Percentiles rank a stretch among this genome's conserved stretches.
Evolutionary conservation across 441 rosid species (phyloP).

Genomic region (Euphorbia schlechtendalii): DNA sequence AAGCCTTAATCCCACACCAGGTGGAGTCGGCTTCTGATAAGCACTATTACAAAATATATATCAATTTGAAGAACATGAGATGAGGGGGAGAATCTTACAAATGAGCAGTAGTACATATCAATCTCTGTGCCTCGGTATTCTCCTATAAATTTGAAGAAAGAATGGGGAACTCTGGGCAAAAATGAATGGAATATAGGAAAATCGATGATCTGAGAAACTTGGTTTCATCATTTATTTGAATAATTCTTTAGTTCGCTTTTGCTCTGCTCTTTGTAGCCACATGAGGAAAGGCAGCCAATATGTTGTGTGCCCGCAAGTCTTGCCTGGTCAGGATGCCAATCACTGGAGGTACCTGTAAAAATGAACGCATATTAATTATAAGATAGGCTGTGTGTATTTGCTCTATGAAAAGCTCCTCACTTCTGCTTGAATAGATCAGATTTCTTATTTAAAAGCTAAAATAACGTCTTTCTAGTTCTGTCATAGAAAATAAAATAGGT

Average conservation of each 20-base stretch:
- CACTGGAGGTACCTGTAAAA: constrained; percentile 54
- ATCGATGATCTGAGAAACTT: constrained; percentile 12
- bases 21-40: too few relatives aligned
- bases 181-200: constrained; percentile 1
- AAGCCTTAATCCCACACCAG: too few relatives aligned
- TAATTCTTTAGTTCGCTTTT: constrained; percentile 23
- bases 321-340: constrained; percentile 84
- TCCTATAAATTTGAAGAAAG: constrained; percentile 18
- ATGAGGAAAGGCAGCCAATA: constrained; percentile 70
- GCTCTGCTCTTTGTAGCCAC: constrained; percentile 37
- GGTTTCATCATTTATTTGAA: neutral
- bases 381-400: neutral
- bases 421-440: neutral
- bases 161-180: constrained; percentile 27
- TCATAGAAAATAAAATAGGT: too few relatives aligned
- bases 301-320: constrained; percentile 65
- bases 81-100: neutral
- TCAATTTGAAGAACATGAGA: neutral
- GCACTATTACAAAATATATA: neutral
- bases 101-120: constrained; percentile 14
- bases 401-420: neutral
- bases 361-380: neutral
- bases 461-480: too few relatives aligned
- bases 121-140: constrained; percentile 10
- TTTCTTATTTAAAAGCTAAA: too few relatives aligned